phyloP scores from a whole-genome alignment of 192 early-diverging fungal genomes.

The Lunasporangiospora selenospora region DNA sequence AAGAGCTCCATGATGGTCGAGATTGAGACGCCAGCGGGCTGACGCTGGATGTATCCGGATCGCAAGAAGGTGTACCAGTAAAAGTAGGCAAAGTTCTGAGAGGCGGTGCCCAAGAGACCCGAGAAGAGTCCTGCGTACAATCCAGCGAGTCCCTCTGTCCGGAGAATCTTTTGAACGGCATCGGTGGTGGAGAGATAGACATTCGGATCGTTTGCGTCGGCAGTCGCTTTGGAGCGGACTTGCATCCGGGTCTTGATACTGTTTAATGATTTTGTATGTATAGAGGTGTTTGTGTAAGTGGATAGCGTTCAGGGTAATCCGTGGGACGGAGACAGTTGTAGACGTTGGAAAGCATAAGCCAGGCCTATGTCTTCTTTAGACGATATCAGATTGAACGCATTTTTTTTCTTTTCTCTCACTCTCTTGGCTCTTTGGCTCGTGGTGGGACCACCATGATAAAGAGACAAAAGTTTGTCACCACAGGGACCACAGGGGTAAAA shows the following conservation, averaged over 20 bases:
- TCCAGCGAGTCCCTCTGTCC: slow-evolving; percentile 83
- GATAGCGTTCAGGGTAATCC: neutral
- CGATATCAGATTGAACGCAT: neutral
- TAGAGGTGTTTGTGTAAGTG: neutral
- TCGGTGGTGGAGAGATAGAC: slow-evolving; percentile 65
- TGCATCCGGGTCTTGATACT: slow-evolving; percentile 97
- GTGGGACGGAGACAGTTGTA: slow-evolving; percentile 1
- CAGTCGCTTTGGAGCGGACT: slow-evolving; percentile 80
- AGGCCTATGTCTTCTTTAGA: neutral
- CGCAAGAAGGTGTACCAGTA: slow-evolving; percentile 84
- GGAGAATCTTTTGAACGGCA: slow-evolving; percentile 84
- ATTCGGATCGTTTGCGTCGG: slow-evolving; percentile 29
- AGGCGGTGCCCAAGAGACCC: slow-evolving; percentile 79
- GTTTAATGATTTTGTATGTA: no score
- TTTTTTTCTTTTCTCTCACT: neutral
- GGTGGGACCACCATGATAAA: no score
- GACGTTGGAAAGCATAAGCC: neutral
- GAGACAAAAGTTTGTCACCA: no score
- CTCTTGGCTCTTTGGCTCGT: no score
- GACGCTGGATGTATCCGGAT: slow-evolving; percentile 57
- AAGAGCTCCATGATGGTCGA: slow-evolving; percentile 89
- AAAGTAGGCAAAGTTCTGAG: slow-evolving; percentile 87
- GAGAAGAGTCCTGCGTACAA: slow-evolving; percentile 89
- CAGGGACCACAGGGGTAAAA: no score
- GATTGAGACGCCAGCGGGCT: slow-evolving; percentile 55